Evolutionary conservation across 2,329 filamentous ascomycete species (phyloP).

Genomic region (Escovopsis sp.): DNA sequence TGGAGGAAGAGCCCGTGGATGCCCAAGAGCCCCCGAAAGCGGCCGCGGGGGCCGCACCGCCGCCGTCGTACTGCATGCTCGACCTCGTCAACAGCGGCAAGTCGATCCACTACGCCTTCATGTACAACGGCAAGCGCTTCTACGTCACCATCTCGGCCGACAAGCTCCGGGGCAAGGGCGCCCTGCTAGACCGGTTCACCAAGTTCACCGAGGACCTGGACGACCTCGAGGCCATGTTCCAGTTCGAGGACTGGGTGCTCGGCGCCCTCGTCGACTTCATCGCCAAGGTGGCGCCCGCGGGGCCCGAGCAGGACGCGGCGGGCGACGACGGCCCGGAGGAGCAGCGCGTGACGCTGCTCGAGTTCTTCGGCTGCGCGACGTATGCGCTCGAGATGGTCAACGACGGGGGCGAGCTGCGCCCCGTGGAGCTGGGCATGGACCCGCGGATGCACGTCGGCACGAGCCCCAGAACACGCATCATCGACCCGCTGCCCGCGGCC

Average conservation of each 20-base stretch:
- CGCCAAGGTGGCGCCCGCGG: background rate
- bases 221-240: constrained; percentile 2
- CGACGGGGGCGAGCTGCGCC: constrained; percentile 1
- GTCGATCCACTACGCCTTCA: constrained; percentile 4
- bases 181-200: constrained; percentile 2
- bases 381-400: constrained; percentile 5
- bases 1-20: background rate
- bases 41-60: background rate
- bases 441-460: constrained; percentile 3
- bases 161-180: constrained; percentile 5
- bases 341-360: constrained; percentile 3
- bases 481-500: background rate
- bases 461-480: constrained; percentile 4
- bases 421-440: constrained; percentile 4
- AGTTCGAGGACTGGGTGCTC: constrained; percentile 7
- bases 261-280: constrained; percentile 3
- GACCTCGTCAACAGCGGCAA: background rate
- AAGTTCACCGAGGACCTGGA: constrained; percentile 4
- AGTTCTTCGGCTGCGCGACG: constrained; percentile 5
- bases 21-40: background rate
- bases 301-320: background rate
- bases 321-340: too few species aligned
- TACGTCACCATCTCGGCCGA: constrained; percentile 4
- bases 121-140: constrained; percentile 5
- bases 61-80: background rate